Conservation (phyloP, 805 yeast species). For the Ogataea haglerorum region DNA sequence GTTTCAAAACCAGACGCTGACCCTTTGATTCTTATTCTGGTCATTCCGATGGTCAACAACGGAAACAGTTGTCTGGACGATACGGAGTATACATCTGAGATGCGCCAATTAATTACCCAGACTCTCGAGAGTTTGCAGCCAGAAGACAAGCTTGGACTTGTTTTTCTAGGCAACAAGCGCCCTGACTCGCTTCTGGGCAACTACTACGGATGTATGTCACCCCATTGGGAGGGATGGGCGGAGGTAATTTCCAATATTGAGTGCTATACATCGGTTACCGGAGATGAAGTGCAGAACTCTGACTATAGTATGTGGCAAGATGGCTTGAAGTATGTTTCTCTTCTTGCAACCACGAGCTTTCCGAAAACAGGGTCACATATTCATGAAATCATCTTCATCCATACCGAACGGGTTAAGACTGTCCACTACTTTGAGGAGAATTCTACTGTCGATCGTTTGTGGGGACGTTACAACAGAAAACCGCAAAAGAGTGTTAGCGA, state of each 20-base stretch:
- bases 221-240: conserved; percentile 32
- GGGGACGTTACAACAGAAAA: neutral
- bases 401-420: conserved; percentile 14
- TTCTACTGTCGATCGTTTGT: neutral
- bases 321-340: conserved; percentile 22
- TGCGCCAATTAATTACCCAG: conserved; percentile 12
- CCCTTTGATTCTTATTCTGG: conserved; percentile 25
- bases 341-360: conserved; percentile 22
- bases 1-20: conserved; percentile 38
- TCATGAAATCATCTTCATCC: conserved; percentile 23
- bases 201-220: conserved; percentile 30
- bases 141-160: conserved; percentile 29
- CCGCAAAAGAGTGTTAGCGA: conserved; percentile 5
- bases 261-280: conserved; percentile 16
- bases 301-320: conserved; percentile 21
- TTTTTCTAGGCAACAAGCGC: conserved; percentile 24
- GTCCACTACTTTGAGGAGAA: neutral
- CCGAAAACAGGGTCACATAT: conserved; percentile 5
- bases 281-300: conserved; percentile 10
- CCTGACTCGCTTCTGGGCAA: conserved; percentile 22
- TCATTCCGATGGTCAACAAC: conserved; percentile 24
- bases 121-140: conserved; percentile 15
- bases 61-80: conserved; percentile 19
- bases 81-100: conserved; percentile 18
- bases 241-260: conserved; percentile 21